Evolutionary conservation across 2,329 filamentous ascomycete genomes (phyloP).

Genomic region (Diaporthe helianthi): DNA sequence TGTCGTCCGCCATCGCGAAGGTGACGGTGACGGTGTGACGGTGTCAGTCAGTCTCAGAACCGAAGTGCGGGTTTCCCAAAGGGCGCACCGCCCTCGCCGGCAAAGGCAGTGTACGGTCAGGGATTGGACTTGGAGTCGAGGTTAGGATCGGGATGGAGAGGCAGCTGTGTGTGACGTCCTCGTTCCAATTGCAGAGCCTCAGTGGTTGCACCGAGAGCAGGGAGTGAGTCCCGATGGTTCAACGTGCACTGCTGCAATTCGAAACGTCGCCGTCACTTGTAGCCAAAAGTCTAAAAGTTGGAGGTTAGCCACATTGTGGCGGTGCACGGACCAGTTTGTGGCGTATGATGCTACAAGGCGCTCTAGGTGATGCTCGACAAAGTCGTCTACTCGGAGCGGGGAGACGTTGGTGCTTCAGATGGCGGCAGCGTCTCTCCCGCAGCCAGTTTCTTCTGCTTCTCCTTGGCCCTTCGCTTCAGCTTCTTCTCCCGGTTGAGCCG

Average conservation of each 20-base stretch:
- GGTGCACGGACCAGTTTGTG: constrained; percentile 13
- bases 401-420: background rate
- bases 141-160: background rate
- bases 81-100: constrained; percentile 21
- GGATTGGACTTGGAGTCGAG: constrained; percentile 5
- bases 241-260: background rate
- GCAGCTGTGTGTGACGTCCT: constrained; percentile 17
- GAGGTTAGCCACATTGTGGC: constrained; percentile 7
- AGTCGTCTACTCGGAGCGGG: background rate
- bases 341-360: background rate
- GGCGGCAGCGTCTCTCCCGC: constrained; percentile 18
- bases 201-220: constrained; percentile 11
- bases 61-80: background rate
- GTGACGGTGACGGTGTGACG: background rate
- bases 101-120: constrained; percentile 3
- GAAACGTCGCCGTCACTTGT: constrained; percentile 3
- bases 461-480: constrained; percentile 64
- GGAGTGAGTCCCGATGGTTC: background rate
- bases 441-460: constrained; percentile 58
- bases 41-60: background rate
- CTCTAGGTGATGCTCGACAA: background rate
- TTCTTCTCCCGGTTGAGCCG: constrained; percentile 67
- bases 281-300: background rate
- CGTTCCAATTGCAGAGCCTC: constrained; percentile 4
- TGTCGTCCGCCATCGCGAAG: constrained; percentile 49